Base-by-base conservation (phyloP, 345 rosid species). In the Eutrema japonicum region DNA sequence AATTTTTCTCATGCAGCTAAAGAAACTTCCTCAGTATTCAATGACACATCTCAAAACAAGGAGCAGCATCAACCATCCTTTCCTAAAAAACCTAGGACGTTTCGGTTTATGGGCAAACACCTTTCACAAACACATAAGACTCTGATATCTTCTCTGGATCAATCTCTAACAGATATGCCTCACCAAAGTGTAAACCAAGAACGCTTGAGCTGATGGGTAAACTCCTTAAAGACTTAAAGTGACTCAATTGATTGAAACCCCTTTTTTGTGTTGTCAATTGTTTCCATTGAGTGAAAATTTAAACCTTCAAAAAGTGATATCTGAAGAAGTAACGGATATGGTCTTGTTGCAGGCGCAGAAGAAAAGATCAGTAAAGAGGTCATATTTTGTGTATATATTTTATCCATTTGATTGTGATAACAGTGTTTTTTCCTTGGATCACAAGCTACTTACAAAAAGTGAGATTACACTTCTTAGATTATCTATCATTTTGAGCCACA, bases 341-440 rank as follows among this genome's bases (percentile, higher is more conserved):
- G 10, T 64, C 32, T 65, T 35, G 68, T 64, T 46, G 54, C 43
- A 64, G 68, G 68, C 47, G 35, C 56, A 64, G 16, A 46, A 64
- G 45, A 52, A 35, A 47, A 2, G 57, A 65, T 65, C 2, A 35
- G 69, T 33, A 47, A 18, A 62, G 26, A 64, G 43, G 50, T 10
- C 16, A 13, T 13, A 65, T 11, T 40, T 65, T 36, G 18, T 22
- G 45, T 64, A 9, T 11, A 65, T 48, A 48, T 18, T 6, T 50
- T 8, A 10, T 33, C 43, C 41, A 16, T 49, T 7, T 65, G 12
- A 45, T 35, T 48, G 11, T 48, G 46, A 18, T 49, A 16, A 35
- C 56, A 16, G 11, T 48, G 18, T 16, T 54, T 13, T 13, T 55
- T 7, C 0, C 57, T 65, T 65, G 50, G 36, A 37, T 49, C 18